These are phyloP conservation scores for Vitis amurensis DNA, from an alignment of 164 flowering plant species.

Conservation along the genomic window DNA sequence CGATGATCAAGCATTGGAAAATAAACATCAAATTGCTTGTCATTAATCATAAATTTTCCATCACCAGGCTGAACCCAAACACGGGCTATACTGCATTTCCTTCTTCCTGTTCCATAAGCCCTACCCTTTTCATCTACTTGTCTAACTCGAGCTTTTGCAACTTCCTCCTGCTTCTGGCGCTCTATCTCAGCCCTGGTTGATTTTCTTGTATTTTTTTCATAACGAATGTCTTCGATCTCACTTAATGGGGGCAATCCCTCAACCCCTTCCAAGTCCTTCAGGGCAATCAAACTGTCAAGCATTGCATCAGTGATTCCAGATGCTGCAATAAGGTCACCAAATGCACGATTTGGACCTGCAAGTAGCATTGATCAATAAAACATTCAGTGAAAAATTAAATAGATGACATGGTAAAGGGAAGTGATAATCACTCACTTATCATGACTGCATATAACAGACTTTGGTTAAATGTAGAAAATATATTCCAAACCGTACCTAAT, in stretches of 20 bases:
- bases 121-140: constrained; percentile 88
- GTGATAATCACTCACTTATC: background rate
- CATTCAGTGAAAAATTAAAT: background rate
- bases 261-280: constrained; percentile 77
- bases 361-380: background rate
- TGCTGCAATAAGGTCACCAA: constrained; percentile 89
- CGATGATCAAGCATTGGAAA: constrained; percentile 93
- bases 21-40: constrained; percentile 80
- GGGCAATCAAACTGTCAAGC: constrained; percentile 85
- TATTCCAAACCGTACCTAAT: background rate
- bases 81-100: constrained; percentile 95
- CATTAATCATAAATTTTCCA: constrained; percentile 79
- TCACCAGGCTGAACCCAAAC: constrained; percentile 95
- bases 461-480: background rate
- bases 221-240: constrained; percentile 70
- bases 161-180: constrained; percentile 80
- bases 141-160: constrained; percentile 74
- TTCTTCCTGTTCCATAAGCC: constrained; percentile 95
- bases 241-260: constrained; percentile 83
- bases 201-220: constrained; percentile 60
- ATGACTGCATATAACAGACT: background rate
- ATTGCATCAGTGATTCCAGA: constrained; percentile 92
- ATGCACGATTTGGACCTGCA: constrained; percentile 91
- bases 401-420: too few relatives aligned
- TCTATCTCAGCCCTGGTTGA: constrained; percentile 71